phyloP scores from a whole-genome alignment of 2,329 filamentous ascomycete species.

The Amylocarpus encephaloides region DNA sequence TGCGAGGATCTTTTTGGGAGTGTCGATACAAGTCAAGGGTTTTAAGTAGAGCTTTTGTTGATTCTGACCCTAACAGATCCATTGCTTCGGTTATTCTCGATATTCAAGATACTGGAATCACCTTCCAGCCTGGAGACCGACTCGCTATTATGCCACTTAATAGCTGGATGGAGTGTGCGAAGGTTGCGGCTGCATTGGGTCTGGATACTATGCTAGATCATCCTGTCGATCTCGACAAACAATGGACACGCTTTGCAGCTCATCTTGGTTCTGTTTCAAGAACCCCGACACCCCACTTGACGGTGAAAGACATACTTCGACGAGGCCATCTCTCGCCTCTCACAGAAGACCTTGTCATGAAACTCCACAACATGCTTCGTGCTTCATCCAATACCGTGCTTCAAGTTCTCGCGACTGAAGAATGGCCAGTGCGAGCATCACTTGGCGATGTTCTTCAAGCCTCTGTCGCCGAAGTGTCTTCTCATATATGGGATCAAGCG shows the following conservation, averaged over 20 bases:
- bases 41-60: constrained; percentile 40
- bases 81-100: constrained; percentile 46
- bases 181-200: constrained; percentile 46
- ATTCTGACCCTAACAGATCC: constrained; percentile 39
- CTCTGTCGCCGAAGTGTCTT: constrained; percentile 42
- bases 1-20: constrained; percentile 49
- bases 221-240: constrained; percentile 34
- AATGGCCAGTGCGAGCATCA: constrained; percentile 46
- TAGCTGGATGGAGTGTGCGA: constrained; percentile 48
- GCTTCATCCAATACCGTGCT: constrained; percentile 45
- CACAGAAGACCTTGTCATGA: constrained; percentile 44
- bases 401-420: constrained; percentile 42
- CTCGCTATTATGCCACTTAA: constrained; percentile 51
- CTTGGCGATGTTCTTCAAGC: constrained; percentile 45
- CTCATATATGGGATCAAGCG: constrained; percentile 44
- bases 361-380: constrained; percentile 41
- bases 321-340: constrained; percentile 46
- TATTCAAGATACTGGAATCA: constrained; percentile 46
- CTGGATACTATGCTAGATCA: constrained; percentile 42
- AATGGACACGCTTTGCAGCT: constrained; percentile 42
- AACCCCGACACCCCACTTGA: constrained; percentile 32
- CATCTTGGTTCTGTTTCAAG: constrained; percentile 38
- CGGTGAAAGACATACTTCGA: constrained; percentile 43
- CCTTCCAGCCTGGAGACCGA: constrained; percentile 46
- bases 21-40: constrained; percentile 44